Evolutionary conservation across 2,329 filamentous ascomycete species (phyloP).

Genomic region (Alternaria brassicicola): DNA sequence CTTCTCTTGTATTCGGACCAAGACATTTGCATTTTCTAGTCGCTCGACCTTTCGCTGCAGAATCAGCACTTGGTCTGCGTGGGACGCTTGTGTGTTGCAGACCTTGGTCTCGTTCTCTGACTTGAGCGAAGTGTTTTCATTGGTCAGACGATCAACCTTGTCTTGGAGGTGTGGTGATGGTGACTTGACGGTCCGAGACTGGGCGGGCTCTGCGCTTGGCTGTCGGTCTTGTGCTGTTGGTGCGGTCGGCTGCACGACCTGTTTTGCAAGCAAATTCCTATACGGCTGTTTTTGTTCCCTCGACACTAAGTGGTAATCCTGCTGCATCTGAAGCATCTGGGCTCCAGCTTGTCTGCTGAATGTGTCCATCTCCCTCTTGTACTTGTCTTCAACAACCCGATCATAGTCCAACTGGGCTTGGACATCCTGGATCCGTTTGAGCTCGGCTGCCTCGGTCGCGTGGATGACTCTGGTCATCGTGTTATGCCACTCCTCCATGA

Average conservation of each 20-base stretch:
- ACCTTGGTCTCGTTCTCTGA: neutral
- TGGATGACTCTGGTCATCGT: neutral
- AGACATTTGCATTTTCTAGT: neutral
- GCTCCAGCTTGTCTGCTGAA: neutral
- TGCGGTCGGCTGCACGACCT: neutral
- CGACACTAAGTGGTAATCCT: neutral
- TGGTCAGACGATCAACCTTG: neutral
- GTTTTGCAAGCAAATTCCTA: neutral
- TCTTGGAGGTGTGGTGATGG: neutral
- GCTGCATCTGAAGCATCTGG: conserved; percentile 2
- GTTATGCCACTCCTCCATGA: neutral
- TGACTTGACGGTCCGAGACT: neutral
- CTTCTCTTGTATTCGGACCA: neutral
- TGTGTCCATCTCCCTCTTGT: neutral
- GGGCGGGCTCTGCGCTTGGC: neutral
- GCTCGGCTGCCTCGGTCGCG: conserved; percentile 1
- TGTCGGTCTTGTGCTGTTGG: neutral
- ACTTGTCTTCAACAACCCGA: neutral
- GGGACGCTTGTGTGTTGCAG: neutral
- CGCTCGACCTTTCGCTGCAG: neutral
- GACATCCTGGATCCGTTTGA: neutral
- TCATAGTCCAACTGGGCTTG: conserved; percentile 7
- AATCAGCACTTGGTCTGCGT: neutral
- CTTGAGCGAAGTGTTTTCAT: neutral
- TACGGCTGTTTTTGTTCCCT: neutral